A percentile compares a stretch with the other conserved stretches of the same genome.
phyloP scores from a whole-genome alignment of 2,329 filamentous ascomycete species.

The Raffaelea albimanens region DNA sequence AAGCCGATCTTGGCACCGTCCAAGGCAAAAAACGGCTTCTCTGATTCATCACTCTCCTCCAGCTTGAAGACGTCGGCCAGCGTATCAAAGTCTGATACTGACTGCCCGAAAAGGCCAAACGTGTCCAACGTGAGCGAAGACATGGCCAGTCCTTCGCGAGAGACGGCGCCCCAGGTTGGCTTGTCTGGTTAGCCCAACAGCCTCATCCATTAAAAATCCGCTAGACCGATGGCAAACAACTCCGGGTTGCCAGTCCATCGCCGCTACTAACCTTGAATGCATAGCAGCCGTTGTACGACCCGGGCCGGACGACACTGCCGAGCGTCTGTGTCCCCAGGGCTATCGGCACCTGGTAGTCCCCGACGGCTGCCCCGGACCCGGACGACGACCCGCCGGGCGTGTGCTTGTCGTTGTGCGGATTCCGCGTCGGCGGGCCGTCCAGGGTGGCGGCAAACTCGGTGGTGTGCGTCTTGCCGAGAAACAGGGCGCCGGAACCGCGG shows the following conservation, averaged over 20 bases:
- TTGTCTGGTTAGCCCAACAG: neutral
- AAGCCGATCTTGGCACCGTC: slow-evolving; percentile 44
- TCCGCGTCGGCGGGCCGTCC: slow-evolving; percentile 42
- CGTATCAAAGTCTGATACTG: slow-evolving; percentile 47
- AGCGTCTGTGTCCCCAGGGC: slow-evolving; percentile 57
- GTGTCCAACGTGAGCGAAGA: slow-evolving; percentile 54
- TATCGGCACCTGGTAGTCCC: slow-evolving; percentile 52
- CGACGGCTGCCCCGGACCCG: slow-evolving; percentile 57
- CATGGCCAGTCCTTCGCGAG: slow-evolving; percentile 50
- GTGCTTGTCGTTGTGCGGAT: slow-evolving; percentile 40
- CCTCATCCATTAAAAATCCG: no score
- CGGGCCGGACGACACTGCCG: slow-evolving; percentile 55
- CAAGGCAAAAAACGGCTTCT: slow-evolving; percentile 19
- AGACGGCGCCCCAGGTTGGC: slow-evolving; percentile 56
- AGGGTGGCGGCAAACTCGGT: slow-evolving; percentile 54
- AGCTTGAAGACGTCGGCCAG: slow-evolving; percentile 45
- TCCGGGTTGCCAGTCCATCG: no score
- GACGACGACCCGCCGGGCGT: slow-evolving; percentile 61
- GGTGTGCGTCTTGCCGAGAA: slow-evolving; percentile 51
- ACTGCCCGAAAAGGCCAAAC: slow-evolving; percentile 49
- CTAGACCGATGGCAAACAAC: no score
- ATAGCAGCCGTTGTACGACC: slow-evolving; percentile 55
- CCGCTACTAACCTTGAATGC: slow-evolving; percentile 50
- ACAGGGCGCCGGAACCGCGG: slow-evolving; percentile 43
- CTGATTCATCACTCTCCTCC: slow-evolving; percentile 38